Base-by-base conservation (phyloP, 192 early-diverging fungal genomes). In the Gamsiella multidivaricata region DNA sequence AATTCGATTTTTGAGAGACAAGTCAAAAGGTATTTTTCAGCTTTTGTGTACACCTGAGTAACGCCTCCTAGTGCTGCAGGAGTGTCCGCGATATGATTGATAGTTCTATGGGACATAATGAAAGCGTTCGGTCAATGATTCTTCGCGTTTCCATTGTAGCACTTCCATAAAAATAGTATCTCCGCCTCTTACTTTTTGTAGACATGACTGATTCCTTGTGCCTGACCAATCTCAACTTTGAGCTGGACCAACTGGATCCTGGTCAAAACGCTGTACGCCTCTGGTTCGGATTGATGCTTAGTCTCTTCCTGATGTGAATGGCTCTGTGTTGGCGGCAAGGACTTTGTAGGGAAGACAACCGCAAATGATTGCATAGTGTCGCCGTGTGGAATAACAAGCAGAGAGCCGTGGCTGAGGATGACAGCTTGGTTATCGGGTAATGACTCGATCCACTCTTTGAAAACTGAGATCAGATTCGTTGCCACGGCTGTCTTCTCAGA, bases 11-110 rank as follows among this genome's bases (percentile, higher is more conserved):
- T 80, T 12, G 75, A 76, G 12, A 84, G 56, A 31, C 79, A 73
- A 8, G 85, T 80, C 17, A 78, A 58, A 2, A 82, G 60, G 36
- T 85, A 83, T n/a, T 80, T 74, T 14, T 79, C 56, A 15, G 83
- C 64, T 39, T 79, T 83, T 17, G 66, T 51, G 28, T 63, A 65
- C 1, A 74, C 64, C 22, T 80, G 72, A 8, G 79, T 62, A 0
- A 87, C 76, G 45, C 85, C 85, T 50, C 85, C 85, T 61, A 87
- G 39, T 1, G 62, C 53, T 33, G 72, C 64, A 14, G 69, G 62
- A 3, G 69, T 70, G 4, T 65, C 79, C 6, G 34, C 23, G 36
- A 68, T 65, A 63, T 70, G 56, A 32, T 61, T 71, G 9, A 68
- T 41, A 33, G 70, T 22, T 50, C 76, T 78, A 69, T n/a, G n/a